Conservation (phyloP, 1,284 basidiomycete genomes). For the Prillingera fragicola region DNA sequence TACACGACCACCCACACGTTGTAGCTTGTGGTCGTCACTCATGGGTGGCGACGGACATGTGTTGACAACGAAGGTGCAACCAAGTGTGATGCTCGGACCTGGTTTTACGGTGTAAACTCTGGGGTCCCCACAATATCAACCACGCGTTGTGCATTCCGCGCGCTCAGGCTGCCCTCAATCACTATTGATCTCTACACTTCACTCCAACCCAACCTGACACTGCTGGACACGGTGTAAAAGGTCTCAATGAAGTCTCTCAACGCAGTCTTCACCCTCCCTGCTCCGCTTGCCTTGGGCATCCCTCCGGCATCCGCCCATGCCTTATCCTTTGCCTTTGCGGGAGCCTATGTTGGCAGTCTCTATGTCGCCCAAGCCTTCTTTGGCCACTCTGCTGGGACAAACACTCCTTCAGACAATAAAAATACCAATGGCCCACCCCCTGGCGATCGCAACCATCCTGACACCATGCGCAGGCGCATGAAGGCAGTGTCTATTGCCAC, state of each 20-base stretch:
- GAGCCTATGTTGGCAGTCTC: constrained; percentile 50
- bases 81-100: too few relatives aligned
- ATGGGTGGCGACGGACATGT: constrained; percentile 6
- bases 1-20: constrained; percentile 11
- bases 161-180: too few relatives aligned
- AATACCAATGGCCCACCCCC: constrained; percentile 12
- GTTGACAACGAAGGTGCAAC: not conserved
- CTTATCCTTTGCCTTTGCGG: constrained; percentile 43
- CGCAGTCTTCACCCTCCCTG: constrained; percentile 22
- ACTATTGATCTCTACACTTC: too few relatives aligned
- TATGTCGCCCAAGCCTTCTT: constrained; percentile 45
- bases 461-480: constrained; percentile 42
- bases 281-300: constrained; percentile 22
- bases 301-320: constrained; percentile 27
- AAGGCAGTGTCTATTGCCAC: constrained; percentile 41
- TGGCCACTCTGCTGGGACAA: constrained; percentile 1
- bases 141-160: too few relatives aligned
- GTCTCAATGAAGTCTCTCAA: too few relatives aligned
- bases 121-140: too few relatives aligned
- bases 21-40: constrained; percentile 20
- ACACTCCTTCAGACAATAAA: not conserved
- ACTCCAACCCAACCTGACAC: too few relatives aligned
- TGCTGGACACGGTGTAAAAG: too few relatives aligned
- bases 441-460: constrained; percentile 45
- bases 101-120: too few relatives aligned